Base-by-base conservation (phyloP, 148 eudicot species). In the Silene uniflora region DNA sequence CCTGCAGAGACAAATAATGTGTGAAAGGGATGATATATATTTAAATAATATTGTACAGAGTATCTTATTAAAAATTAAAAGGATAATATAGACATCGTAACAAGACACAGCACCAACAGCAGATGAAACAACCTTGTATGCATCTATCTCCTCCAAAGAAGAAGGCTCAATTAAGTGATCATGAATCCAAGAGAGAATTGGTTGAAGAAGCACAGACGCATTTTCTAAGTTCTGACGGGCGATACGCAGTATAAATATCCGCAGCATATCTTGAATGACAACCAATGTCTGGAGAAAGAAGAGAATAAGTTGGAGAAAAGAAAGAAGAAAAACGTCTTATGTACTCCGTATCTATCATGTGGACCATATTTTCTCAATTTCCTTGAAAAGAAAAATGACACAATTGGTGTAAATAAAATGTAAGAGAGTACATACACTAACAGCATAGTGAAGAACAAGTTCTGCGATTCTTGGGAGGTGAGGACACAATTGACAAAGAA, bases 221-320 rank as follows among this genome's bases (percentile, higher is more conserved):
- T 73, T 62, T 80, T 86, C 89, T 35, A 81, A 69, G 78, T 83
- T 89, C 75, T 86, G 81, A 77, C 87, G 84, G 71, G 98, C 95
- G 63, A 91, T 69, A 39, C 99, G 97, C 71, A 92, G 86, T 17
- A 96, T 84, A 73, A 92, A 88, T 64, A 92, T 88, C 27, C 99
- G 94, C 67, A 96, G 89, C 90, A 92, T 82, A 78, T 96, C 99
- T 92, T 89, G 98, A 44, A 91, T 77, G 71, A 91, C 97, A 13
- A 86, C 90, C 88, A 91, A 79, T 17, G 91, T 82, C 99, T 96
- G 87, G 60, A 63, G 42, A 75, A 22, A 81, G 29, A 83, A 62
- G 22, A 17, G 62, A 61, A 72, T 17, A 52, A 75, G 25, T 69
- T 29, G 56, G 29, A 59, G 29, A 42, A 49, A 29, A 58, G 14